Evolutionary conservation across 2,329 filamentous ascomycete species (phyloP).

Genomic region (Aspergillus sp.): DNA sequence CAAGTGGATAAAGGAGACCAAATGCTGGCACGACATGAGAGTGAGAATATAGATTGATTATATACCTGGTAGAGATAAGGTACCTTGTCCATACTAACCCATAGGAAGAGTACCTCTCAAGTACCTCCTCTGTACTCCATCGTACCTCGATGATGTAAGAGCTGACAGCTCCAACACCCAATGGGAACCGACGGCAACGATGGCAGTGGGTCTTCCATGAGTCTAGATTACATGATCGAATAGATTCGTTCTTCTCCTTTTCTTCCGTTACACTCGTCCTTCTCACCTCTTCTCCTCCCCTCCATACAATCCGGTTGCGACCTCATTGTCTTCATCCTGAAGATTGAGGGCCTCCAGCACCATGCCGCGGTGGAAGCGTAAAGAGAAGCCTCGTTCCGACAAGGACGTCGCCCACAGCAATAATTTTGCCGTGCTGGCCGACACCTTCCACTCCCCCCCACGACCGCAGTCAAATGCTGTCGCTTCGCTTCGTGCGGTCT

Average conservation of each 20-base stretch:
- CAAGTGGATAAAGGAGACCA: background rate
- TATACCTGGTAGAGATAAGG: no score
- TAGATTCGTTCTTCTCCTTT: background rate
- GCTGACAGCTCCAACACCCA: background rate
- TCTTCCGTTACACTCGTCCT: background rate
- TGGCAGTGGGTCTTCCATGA: background rate
- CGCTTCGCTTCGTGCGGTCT: slow-evolving; percentile 17
- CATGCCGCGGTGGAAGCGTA: slow-evolving; percentile 25
- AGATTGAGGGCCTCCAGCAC: background rate
- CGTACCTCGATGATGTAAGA: background rate
- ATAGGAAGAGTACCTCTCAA: no score
- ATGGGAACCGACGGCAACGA: background rate
- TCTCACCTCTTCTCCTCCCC: background rate
- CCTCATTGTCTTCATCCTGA: background rate
- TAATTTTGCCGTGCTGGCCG: slow-evolving; percentile 2
- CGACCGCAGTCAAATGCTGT: slow-evolving; percentile 10
- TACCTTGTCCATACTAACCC: no score
- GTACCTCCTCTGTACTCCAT: no score
- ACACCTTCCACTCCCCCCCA: slow-evolving; percentile 4
- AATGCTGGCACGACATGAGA: no score
- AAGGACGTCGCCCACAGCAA: slow-evolving; percentile 9
- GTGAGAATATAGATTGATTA: no score
- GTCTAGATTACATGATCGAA: background rate
- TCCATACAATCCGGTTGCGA: background rate
- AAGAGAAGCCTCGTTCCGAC: slow-evolving; percentile 11